Conservation (phyloP, 345 rosid species). For the Ceriops tagal region DNA sequence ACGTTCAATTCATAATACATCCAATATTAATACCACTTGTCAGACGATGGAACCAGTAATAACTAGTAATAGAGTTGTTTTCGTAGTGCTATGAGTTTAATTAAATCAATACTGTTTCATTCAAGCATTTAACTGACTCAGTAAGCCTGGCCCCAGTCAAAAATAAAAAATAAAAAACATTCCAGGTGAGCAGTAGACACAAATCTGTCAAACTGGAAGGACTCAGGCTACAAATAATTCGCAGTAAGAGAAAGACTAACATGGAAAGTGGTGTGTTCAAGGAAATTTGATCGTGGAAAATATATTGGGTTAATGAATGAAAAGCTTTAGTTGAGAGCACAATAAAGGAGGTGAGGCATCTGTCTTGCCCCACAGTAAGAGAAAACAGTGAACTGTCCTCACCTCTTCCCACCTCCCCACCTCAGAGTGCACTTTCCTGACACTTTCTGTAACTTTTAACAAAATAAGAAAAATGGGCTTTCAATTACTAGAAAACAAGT, state of each 20-base stretch:
- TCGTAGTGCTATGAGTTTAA: too few relatives aligned
- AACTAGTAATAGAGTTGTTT: too few relatives aligned
- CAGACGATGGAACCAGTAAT: too few relatives aligned
- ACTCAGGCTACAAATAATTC: neutral
- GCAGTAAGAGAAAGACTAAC: constrained; percentile 4
- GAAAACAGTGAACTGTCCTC: neutral
- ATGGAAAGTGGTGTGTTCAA: constrained; percentile 20
- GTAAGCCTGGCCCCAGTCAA: neutral
- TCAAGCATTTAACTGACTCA: neutral
- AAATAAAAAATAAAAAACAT: neutral
- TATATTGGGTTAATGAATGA: constrained; percentile 11
- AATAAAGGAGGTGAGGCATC: constrained; percentile 21
- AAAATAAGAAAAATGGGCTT: neutral
- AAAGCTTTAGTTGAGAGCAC: constrained; percentile 7
- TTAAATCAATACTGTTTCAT: neutral
- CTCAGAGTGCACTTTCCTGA: constrained; percentile 28
- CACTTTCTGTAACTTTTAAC: constrained; percentile 15
- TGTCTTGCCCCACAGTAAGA: constrained; percentile 14
- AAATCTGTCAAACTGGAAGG: constrained; percentile 8
- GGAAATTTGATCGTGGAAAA: neutral
- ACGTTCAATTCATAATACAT: too few relatives aligned
- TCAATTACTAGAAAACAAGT: constrained; percentile 29
- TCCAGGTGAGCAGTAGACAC: constrained; percentile 10
- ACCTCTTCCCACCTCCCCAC: constrained; percentile 3
- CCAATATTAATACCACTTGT: too few relatives aligned